Percentiles rank a stretch among this genome's conserved stretches.
Evolutionary conservation across 2,329 filamentous ascomycete genomes (phyloP).

Genomic region (Botrytis fragariae): DNA sequence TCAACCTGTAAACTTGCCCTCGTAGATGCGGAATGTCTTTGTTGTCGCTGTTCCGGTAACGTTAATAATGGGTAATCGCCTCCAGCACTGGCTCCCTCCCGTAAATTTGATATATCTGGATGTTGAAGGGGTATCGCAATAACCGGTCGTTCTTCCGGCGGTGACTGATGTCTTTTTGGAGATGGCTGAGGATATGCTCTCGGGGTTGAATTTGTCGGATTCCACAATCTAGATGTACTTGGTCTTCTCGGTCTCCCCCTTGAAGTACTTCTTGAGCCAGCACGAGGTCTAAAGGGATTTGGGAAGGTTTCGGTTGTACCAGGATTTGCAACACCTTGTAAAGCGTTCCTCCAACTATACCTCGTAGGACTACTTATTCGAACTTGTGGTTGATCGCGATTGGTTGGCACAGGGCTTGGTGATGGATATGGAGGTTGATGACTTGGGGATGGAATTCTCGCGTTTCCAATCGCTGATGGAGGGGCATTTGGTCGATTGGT

Average conservation of each 20-base stretch:
- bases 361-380: conserved; percentile 47
- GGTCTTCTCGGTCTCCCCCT: conserved; percentile 30
- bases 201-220: conserved; percentile 60
- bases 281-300: conserved; percentile 32
- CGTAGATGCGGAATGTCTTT: conserved; percentile 47
- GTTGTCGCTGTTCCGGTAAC: conserved; percentile 55
- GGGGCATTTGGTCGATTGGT: conserved; percentile 19
- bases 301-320: conserved; percentile 12
- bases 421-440: conserved; percentile 36
- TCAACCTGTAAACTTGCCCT: conserved; percentile 47
- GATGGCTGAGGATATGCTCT: conserved; percentile 36
- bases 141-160: conserved; percentile 24
- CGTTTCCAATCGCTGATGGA: conserved; percentile 29
- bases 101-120: conserved; percentile 32
- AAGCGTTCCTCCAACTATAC: conserved; percentile 38
- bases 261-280: conserved; percentile 32
- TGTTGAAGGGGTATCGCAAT: conserved; percentile 37
- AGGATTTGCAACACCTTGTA: conserved; percentile 28
- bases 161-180: conserved; percentile 24
- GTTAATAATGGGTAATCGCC: conserved; percentile 52
- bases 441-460: conserved; percentile 34
- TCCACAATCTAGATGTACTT: conserved; percentile 50
- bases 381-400: conserved; percentile 30
- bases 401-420: conserved; percentile 21
- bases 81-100: conserved; percentile 31